A percentile compares a stretch with the other conserved stretches of the same genome.
These are phyloP conservation scores for Nakazawaea holstii DNA, from an alignment of 805 yeast species.

Conservation along the genomic window DNA sequence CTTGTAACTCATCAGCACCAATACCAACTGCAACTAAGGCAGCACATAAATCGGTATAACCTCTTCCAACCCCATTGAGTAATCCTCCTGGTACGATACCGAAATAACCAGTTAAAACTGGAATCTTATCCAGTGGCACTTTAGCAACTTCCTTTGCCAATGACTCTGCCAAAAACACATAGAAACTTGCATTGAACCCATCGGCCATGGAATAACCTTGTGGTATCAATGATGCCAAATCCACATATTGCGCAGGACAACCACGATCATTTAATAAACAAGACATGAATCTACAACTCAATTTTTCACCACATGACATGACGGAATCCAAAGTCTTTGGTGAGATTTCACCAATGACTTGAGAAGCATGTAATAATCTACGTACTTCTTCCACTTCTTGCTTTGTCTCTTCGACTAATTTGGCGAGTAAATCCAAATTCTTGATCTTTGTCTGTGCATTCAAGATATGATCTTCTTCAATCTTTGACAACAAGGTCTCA, in stretches of 20 bases:
- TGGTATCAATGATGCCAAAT: slow-evolving; percentile 69
- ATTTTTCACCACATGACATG: slow-evolving; percentile 91
- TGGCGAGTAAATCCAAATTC: slow-evolving; percentile 36
- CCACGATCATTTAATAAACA: slow-evolving; percentile 80
- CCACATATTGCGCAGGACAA: slow-evolving; percentile 72
- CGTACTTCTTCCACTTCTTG: slow-evolving; percentile 63
- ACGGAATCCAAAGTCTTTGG: slow-evolving; percentile 84
- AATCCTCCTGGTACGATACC: slow-evolving; percentile 96
- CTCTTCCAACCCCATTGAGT: slow-evolving; percentile 90
- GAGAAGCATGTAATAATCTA: slow-evolving; percentile 78
- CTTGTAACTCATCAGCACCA: slow-evolving; percentile 89
- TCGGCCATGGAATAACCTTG: slow-evolving; percentile 47
- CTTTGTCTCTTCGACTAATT: slow-evolving; percentile 54
- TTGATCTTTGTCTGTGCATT: slow-evolving; percentile 60
- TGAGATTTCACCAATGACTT: slow-evolving; percentile 86
- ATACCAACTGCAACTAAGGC: slow-evolving; percentile 93
- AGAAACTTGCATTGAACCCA: slow-evolving; percentile 66
- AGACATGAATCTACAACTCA: slow-evolving; percentile 86
- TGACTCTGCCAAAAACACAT: slow-evolving; percentile 45
- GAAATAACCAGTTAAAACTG: slow-evolving; percentile 94
- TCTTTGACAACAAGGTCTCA: slow-evolving; percentile 51
- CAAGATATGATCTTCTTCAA: slow-evolving; percentile 70
- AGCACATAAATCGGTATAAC: slow-evolving; percentile 97
- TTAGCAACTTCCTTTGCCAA: slow-evolving; percentile 45
- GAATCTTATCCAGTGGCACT: slow-evolving; percentile 44